Percentiles rank a stretch among this genome's conserved stretches.
Conservation (phyloP, 2,329 filamentous ascomycete species). For the Neopestalotiopsis sp. region DNA sequence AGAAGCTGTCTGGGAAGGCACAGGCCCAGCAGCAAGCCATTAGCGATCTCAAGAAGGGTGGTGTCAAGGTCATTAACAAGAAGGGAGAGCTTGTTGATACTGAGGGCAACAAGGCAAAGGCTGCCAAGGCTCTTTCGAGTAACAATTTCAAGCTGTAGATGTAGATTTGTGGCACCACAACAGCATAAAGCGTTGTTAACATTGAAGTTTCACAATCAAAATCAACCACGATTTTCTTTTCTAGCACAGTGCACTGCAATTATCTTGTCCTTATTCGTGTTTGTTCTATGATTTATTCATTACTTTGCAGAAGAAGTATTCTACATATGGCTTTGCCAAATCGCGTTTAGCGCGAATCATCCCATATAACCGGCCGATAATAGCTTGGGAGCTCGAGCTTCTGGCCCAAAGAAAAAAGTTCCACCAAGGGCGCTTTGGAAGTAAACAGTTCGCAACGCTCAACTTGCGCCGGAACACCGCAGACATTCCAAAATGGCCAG, state of each 20-base stretch:
- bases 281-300: too few relatives aligned
- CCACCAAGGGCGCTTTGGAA: background rate
- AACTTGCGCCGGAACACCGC: slow-evolving; percentile 12
- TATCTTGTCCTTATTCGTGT: background rate
- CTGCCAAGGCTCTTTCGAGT: slow-evolving; percentile 54
- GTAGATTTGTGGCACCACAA: slow-evolving; percentile 6
- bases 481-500: slow-evolving; percentile 43
- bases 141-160: slow-evolving; percentile 66
- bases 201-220: background rate
- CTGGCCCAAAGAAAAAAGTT: background rate
- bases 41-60: slow-evolving; percentile 64
- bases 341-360: background rate
- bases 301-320: too few relatives aligned
- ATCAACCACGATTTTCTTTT: background rate
- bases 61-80: slow-evolving; percentile 89
- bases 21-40: slow-evolving; percentile 56
- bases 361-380: background rate
- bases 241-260: background rate
- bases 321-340: background rate
- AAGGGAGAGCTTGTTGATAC: slow-evolving; percentile 86
- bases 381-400: background rate
- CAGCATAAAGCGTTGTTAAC: background rate
- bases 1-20: slow-evolving; percentile 62
- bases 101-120: slow-evolving; percentile 76
- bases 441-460: slow-evolving; percentile 4